Evolutionary conservation across 208 protist genomes (phyloP).

Genomic region (Tritrichomonas musculus): DNA sequence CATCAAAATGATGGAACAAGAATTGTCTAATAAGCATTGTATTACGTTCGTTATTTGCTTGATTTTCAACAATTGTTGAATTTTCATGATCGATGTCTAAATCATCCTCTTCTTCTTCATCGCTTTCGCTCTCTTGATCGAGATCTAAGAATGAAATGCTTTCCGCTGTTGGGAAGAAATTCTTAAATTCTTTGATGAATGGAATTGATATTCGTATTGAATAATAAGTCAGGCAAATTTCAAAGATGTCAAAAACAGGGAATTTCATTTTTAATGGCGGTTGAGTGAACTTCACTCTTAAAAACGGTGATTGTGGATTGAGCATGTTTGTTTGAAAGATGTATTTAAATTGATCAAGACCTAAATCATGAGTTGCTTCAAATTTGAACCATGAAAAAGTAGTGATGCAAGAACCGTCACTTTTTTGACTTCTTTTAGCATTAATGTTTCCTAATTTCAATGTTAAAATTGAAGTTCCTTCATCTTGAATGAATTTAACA

Average conservation of each 20-base stretch:
- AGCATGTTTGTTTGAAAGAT: too few species aligned
- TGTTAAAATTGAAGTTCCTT: too few species aligned
- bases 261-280: background rate
- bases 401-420: background rate
- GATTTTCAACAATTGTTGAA: background rate
- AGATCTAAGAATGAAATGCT: background rate
- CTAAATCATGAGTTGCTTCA: background rate
- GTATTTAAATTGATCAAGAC: background rate
- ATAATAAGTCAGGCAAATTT: background rate
- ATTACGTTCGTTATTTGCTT: background rate
- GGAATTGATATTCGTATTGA: background rate
- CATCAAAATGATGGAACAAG: background rate
- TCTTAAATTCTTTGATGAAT: background rate
- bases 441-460: too few species aligned
- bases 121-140: background rate
- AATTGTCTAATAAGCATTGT: background rate
- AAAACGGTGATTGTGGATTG: background rate
- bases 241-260: background rate
- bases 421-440: too few species aligned
- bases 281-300: background rate
- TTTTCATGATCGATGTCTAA: background rate
- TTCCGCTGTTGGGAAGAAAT: background rate
- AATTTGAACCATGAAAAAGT: background rate
- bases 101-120: too few species aligned
- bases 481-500: too few species aligned